Evolutionary conservation across 352 stramenopile genomes (phyloP).

Genomic region (Phytopythium helicoides): DNA sequence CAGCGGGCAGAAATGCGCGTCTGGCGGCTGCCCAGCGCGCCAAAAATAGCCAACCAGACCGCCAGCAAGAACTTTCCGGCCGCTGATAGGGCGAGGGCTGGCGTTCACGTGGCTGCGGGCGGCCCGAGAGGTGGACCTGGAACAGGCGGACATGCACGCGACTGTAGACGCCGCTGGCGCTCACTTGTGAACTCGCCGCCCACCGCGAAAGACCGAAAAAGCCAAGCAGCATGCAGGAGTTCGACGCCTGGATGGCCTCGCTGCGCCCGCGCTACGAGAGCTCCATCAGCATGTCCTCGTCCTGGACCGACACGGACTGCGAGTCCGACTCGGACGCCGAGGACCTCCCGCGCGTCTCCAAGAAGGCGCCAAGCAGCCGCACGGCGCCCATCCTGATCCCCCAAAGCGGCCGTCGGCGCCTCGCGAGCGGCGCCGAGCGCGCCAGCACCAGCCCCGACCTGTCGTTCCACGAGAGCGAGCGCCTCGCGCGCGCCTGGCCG

Average conservation of each 20-base stretch:
- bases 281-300: slow-evolving; percentile 37
- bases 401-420: slow-evolving; percentile 11
- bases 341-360: slow-evolving; percentile 26
- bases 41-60: slow-evolving; percentile 6
- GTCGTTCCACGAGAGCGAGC: slow-evolving; percentile 34
- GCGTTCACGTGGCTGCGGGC: slow-evolving; percentile 3
- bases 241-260: slow-evolving; percentile 48
- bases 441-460: slow-evolving; percentile 20
- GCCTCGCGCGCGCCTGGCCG: slow-evolving; percentile 20
- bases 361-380: slow-evolving; percentile 23
- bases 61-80: slow-evolving; percentile 6
- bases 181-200: slow-evolving; percentile 29
- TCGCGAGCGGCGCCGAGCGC: slow-evolving; percentile 16
- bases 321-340: slow-evolving; percentile 36
- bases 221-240: slow-evolving; percentile 33
- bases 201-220: slow-evolving; percentile 13
- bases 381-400: slow-evolving; percentile 64
- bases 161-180: slow-evolving; percentile 15
- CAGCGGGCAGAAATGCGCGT: slow-evolving; percentile 1
- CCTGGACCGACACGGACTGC: slow-evolving; percentile 51
- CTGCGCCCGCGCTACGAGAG: slow-evolving; percentile 24
- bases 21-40: not conserved
- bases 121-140: slow-evolving; percentile 4
- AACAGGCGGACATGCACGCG: slow-evolving; percentile 6
- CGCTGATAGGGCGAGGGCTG: not conserved